Evolutionary conservation across 2,329 filamentous ascomycete genomes (phyloP), one percentile per base, ranked within the genome.

Genomic region (Talaromyces sp.): DNA sequence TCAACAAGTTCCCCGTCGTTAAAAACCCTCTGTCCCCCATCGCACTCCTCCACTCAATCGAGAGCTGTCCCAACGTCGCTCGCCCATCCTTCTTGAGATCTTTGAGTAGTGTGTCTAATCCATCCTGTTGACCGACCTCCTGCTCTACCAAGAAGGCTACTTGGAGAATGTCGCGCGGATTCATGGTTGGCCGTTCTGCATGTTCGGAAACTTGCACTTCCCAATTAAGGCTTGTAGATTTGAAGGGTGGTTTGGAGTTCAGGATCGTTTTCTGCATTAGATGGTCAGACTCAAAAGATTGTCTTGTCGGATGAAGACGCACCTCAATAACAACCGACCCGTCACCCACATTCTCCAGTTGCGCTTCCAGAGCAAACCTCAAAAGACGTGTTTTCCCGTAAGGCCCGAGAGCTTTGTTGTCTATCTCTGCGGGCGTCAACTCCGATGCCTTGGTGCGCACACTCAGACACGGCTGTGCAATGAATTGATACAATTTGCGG

Each of bases 401-500:
- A 33, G 79, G 79, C 0, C 77, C 77, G 5, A 79, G 66, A 16
- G 74, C 72, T 61, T 79, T 78, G 61, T 80, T 78, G n/a, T 79
- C 75, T 21, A 79, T 77, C 58, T 74, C 77, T 11, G 77, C 69
- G 2, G 79, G 74, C 46, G 82, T 72, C 62, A 91, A 72, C 58
- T 87, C 83, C 3, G 90, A 90, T 2, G 92, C 86, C 75, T 98
- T 99, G 0, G 93, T 97, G 66, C 93, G 83, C 64, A 99, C 93
- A 66, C 93, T 91, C 68, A 99, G 81, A 64, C 92, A 90, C 42
- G 91, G 87, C 79, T 96, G 93, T 72, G 93, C 95, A 61, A 96
- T 88, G 73, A 99, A 99, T 75, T 98, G 95, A 76, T 98, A 99
- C 64, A 99, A 80, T 79, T 98, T 98, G 67, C 93, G 83, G 73